Conservation (phyloP, 2,329 filamentous ascomycete genomes). For the Triangularia verruculosa region DNA sequence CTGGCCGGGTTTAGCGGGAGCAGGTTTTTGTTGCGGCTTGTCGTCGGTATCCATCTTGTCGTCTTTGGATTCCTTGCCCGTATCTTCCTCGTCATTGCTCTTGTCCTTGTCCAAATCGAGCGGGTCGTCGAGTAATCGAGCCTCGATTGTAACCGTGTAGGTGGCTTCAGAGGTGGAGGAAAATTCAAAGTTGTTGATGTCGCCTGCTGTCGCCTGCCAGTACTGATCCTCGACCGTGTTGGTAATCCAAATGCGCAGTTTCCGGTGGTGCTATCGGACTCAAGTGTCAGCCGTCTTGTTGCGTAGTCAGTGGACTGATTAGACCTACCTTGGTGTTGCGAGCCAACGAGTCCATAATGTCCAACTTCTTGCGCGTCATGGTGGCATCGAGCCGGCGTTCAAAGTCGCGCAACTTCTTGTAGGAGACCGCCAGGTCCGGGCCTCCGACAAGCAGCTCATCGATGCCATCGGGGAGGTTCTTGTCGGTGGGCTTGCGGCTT, state of each 20-base stretch:
- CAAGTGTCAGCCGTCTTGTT: conserved; percentile 8
- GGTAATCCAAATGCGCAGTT: conserved; percentile 87
- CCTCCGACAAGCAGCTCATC: conserved; percentile 68
- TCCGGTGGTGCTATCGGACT: conserved; percentile 64
- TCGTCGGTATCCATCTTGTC: conserved; percentile 58
- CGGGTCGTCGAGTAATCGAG: conserved; percentile 71
- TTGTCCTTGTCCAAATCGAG: conserved; percentile 53
- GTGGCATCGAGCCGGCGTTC: conserved; percentile 87
- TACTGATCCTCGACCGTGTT: conserved; percentile 93
- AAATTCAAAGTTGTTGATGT: conserved; percentile 78
- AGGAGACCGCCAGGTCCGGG: conserved; percentile 77
- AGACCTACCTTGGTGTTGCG: conserved; percentile 63
- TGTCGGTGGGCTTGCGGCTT: conserved; percentile 88
- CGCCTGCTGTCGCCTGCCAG: conserved; percentile 72
- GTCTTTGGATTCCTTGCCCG: conserved; percentile 42
- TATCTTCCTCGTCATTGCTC: conserved; percentile 47
- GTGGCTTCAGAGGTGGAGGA: conserved; percentile 72
- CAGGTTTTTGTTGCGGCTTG: conserved; percentile 34
- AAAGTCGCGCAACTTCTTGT: conserved; percentile 78
- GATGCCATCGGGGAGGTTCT: conserved; percentile 86
- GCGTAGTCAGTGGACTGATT: neutral
- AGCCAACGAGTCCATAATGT: conserved; percentile 79
- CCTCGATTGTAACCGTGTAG: conserved; percentile 90
- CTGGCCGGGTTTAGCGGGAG: conserved; percentile 43
- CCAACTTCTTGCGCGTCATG: conserved; percentile 90